phyloP scores from a whole-genome alignment of 208 protist species.

The Leishmania amazonensis region DNA sequence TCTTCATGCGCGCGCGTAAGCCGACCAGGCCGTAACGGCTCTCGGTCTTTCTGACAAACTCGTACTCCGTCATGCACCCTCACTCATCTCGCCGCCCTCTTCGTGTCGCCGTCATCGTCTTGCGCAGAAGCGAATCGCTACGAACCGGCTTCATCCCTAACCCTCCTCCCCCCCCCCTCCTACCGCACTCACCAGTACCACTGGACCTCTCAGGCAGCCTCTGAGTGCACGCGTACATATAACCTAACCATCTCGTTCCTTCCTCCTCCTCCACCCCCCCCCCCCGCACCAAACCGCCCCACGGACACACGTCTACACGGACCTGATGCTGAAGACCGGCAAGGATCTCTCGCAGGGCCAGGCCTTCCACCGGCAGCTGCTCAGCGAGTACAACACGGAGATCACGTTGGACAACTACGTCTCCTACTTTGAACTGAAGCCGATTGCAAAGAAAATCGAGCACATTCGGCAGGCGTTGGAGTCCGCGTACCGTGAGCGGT shows the following conservation, averaged over 20 bases:
- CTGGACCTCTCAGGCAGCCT: background rate
- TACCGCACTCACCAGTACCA: background rate
- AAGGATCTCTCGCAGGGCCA: slow-evolving; percentile 73
- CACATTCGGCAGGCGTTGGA: slow-evolving; percentile 48
- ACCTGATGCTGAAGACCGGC: slow-evolving; percentile 60
- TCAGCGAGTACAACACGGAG: slow-evolving; percentile 87
- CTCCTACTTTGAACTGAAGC: slow-evolving; percentile 81
- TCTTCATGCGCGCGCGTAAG: background rate
- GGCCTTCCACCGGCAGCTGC: slow-evolving; percentile 77
- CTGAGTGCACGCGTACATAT: background rate
- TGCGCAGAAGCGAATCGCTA: background rate
- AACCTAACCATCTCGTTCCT: background rate
- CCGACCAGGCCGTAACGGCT: background rate
- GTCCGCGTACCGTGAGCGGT: slow-evolving; percentile 8
- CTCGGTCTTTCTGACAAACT: background rate
- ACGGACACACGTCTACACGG: background rate
- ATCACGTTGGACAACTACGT: slow-evolving; percentile 87
- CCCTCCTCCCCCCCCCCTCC: too few relatives aligned
- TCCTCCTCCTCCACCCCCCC: background rate
- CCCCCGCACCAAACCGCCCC: background rate
- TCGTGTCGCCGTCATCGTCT: background rate
- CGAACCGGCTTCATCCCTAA: background rate
- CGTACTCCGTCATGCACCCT: background rate
- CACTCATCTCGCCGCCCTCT: background rate
- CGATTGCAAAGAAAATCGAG: slow-evolving; percentile 71